Base-by-base conservation (phyloP, 2,329 filamentous ascomycete genomes). In the Coniochaeta sp. region DNA sequence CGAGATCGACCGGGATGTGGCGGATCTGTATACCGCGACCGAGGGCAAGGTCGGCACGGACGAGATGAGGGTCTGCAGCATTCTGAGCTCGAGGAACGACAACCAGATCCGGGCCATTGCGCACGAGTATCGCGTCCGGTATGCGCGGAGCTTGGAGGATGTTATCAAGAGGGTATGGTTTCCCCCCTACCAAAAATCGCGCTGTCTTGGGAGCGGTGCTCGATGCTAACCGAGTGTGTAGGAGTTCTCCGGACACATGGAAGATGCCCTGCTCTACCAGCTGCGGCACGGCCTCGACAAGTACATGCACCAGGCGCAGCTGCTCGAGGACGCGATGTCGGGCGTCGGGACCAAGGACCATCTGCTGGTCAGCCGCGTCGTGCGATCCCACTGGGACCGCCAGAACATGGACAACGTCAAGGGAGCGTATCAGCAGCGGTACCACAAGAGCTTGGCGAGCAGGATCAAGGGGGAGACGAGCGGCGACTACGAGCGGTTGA, bases 221-320 rank as follows among this genome's bases (percentile, higher is more conserved):
- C 22, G 52, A 57, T 6, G 42, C 38, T 61, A 50, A 64, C 58
- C 30, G 8, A 1, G 2, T 17, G 8, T 14, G 9, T 62, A 87
- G 76, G 87, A 95, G 68, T 97, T 97, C 74, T 90, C 88, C 0
- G 93, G 93, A 0, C 93, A 98, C 71, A 97, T 98, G 92, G 81
- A 93, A 71, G 84, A 90, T 17, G 91, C 91, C 0, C 81, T 98
- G 0, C 75, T 95, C 28, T 87, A 86, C 71, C 91, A 96, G 72
- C 77, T 97, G n/a, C 82, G 83, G 12, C 81, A 88, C 14, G 93
- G 90, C 2, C 77, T 84, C 6, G 91, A 97, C 74, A 90, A 89
- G 65, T 91, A 90, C 61, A 89, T 90, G 80, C 88, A 91, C 65
- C 93, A 96, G 67, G 95, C 93, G 0, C 77, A 82, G 24, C 78